These are phyloP conservation scores for Penicillium mononematosum DNA, from an alignment of 495 filamentous ascomycete species.

Conservation along the genomic window DNA sequence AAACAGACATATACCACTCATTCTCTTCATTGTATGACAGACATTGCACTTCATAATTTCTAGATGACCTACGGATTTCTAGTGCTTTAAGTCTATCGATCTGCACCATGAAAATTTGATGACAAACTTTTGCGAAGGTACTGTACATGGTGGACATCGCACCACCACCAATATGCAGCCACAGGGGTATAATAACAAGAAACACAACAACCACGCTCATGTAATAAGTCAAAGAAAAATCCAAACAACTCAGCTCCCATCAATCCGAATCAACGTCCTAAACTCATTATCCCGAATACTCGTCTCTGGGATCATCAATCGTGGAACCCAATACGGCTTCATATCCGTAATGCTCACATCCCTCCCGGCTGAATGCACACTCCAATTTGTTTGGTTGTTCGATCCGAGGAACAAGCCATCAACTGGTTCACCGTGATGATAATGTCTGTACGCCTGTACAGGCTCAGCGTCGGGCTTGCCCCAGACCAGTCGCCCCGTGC, in stretches of 20 bases:
- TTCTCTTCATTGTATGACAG: too few relatives aligned
- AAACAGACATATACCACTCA: too few relatives aligned
- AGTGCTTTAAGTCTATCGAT: too few relatives aligned
- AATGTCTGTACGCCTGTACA: constrained; percentile 15
- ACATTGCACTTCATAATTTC: too few relatives aligned
- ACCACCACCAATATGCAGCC: background rate
- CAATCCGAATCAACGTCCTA: constrained; percentile 12
- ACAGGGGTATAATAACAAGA: constrained; percentile 1
- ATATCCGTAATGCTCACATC: constrained; percentile 11
- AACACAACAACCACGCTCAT: background rate
- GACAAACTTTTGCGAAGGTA: too few relatives aligned
- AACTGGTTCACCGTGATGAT: background rate
- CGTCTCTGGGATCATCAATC: constrained; percentile 3
- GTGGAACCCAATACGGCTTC: constrained; percentile 17
- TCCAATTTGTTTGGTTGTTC: constrained; percentile 13
- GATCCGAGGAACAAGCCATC: constrained; percentile 14
- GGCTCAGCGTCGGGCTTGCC: constrained; percentile 4
- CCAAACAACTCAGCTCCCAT: constrained; percentile 10
- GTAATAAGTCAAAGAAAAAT: background rate
- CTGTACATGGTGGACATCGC: background rate
- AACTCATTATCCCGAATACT: constrained; percentile 6
- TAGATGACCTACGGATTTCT: too few relatives aligned
- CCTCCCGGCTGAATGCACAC: constrained; percentile 11
- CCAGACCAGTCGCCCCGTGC: constrained; percentile 18
- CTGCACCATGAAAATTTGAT: background rate